Evolutionary conservation across 306 rosid species (phyloP).

Genomic region (Quercus wislizeni): DNA sequence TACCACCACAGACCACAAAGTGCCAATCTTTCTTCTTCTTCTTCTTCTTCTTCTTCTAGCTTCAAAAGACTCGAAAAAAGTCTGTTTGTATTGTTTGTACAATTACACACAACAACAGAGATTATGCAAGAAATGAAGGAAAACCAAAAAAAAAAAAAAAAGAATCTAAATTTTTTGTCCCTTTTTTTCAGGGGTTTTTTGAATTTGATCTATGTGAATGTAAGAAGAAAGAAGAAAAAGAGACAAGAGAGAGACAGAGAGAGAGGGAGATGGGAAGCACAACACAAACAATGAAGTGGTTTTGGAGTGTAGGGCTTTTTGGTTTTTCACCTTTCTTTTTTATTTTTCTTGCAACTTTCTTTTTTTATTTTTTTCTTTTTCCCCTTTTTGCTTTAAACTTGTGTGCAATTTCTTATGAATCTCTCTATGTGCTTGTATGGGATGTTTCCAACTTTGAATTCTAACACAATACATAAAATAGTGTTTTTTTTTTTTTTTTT

Average conservation of each 20-base stretch:
- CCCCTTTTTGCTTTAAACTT: background rate
- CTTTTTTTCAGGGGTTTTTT: constrained; percentile 27
- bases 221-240: constrained; percentile 5
- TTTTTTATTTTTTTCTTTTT: background rate
- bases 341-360: background rate
- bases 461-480: background rate
- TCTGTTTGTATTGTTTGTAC: background rate
- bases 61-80: background rate
- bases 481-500: no score
- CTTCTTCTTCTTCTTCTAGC: no score
- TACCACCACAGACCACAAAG: no score
- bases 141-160: background rate
- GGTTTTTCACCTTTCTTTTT: constrained; percentile 5
- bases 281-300: constrained; percentile 25
- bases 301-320: constrained; percentile 38
- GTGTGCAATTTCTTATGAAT: background rate
- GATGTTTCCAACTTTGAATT: background rate
- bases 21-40: no score
- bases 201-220: constrained; percentile 48
- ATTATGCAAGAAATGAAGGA: constrained; percentile 12
- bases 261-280: constrained; percentile 8
- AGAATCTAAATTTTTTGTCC: background rate
- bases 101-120: background rate
- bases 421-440: background rate
- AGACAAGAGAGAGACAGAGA: background rate